Conservation (phyloP, 768 basidiomycete genomes). For the Rhodocollybia butyracea region DNA sequence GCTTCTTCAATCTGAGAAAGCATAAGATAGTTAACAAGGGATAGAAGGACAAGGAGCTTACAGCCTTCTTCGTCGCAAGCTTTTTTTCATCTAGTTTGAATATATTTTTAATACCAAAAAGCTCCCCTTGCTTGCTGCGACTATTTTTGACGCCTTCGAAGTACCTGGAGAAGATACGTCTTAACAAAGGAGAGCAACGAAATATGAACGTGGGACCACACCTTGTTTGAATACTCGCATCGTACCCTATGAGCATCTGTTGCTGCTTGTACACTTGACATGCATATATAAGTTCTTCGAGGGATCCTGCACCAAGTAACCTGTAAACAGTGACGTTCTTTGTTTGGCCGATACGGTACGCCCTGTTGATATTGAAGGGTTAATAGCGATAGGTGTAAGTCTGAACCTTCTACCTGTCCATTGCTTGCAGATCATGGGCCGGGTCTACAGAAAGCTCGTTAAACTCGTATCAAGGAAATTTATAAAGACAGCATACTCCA, state of each 20-base stretch:
- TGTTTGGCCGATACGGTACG: slow-evolving; percentile 83
- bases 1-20: slow-evolving; percentile 72
- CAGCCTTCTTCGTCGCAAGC: slow-evolving; percentile 70
- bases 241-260: slow-evolving; percentile 88
- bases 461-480: not conserved
- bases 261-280: slow-evolving; percentile 93
- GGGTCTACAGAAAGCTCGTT: slow-evolving; percentile 60
- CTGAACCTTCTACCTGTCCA: slow-evolving; percentile 52
- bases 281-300: slow-evolving; percentile 86
- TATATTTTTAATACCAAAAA: slow-evolving; percentile 85
- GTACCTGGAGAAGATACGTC: slow-evolving; percentile 41
- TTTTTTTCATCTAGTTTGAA: slow-evolving; percentile 73
- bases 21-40: not conserved
- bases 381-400: not conserved
- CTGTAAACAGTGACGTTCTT: slow-evolving; percentile 84
- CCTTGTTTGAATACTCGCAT: slow-evolving; percentile 81
- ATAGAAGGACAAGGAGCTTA: slow-evolving; percentile 27
- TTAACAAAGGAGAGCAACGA: not conserved
- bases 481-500: slow-evolving; percentile 68
- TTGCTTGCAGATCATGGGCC: slow-evolving; percentile 90
- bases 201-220: slow-evolving; percentile 19
- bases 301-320: slow-evolving; percentile 79
- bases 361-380: slow-evolving; percentile 29
- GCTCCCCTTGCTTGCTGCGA: slow-evolving; percentile 68
- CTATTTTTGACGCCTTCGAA: slow-evolving; percentile 85